These are phyloP conservation scores for Podospora tetraspora DNA, from an alignment of 495 filamentous ascomycete genomes.

Conservation along the genomic window DNA sequence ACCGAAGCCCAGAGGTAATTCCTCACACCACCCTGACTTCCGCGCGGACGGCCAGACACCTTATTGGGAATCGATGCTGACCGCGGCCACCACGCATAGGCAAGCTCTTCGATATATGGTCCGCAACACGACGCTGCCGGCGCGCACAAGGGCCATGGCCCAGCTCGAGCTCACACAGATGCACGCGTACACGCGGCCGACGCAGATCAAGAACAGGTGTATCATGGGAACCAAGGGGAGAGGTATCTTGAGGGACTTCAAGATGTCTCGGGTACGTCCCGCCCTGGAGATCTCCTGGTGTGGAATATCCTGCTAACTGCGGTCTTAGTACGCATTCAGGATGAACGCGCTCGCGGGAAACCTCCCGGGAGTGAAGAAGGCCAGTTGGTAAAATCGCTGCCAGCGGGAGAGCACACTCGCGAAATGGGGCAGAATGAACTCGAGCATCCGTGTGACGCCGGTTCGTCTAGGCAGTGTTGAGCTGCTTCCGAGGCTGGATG, in stretches of 20 bases:
- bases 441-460: neutral
- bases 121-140: conserved; percentile 81
- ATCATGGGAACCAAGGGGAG: conserved; percentile 79
- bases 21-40: neutral
- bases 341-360: conserved; percentile 82
- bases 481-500: neutral
- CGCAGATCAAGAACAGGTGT: conserved; percentile 91
- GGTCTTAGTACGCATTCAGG: conserved; percentile 77
- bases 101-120: conserved; percentile 95
- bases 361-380: conserved; percentile 90
- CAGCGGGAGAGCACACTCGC: neutral
- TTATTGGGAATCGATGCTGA: no score
- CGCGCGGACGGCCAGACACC: neutral
- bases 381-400: conserved; percentile 68
- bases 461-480: neutral
- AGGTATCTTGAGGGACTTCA: conserved; percentile 84
- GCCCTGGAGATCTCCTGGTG: neutral
- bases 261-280: conserved; percentile 75
- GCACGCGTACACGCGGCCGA: conserved; percentile 88
- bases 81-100: conserved; percentile 38
- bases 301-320: neutral
- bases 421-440: neutral
- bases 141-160: conserved; percentile 76
- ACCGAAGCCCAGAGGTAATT: conserved; percentile 79
- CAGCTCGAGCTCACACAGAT: conserved; percentile 90